Evolutionary conservation across 129 eudicot species (phyloP), one percentile per base, ranked within the genome.

Genomic region (Tagetes patula): DNA sequence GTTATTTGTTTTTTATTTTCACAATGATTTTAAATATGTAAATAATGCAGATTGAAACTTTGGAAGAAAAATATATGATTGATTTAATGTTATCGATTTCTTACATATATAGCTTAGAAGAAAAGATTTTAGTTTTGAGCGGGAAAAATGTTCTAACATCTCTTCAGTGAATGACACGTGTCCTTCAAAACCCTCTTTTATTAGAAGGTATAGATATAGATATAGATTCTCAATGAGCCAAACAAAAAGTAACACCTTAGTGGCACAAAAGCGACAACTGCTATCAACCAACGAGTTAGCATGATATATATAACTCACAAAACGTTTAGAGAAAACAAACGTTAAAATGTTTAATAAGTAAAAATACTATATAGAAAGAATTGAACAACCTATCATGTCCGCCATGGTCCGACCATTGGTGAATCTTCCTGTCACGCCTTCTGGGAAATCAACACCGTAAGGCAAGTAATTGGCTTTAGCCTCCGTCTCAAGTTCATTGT

Each of bases 391-490:
- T 13, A 79, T 79, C 40, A 73, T 67, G 65, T 79, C 79, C 13
- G 75, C 83, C 20, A 79, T 55, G 64, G 74, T 79, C 58, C 75
- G 65, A 39, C 83, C 83, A 2, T 79, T 79, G 75, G 75, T 73
- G 75, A 79, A 79, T 73, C 83, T 79, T 11, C 83, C 79, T 0
- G 75, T 79, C 14, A 37, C 70, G 53, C 83, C 83, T 8, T 31
- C 40, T 33, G 83, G 79, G 32, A 73, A 79, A 72, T 79, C 79
- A 31, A 73, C n/a, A 8, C 79, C 83, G 38, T 79, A 79, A 27
- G 83, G 83, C 6, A 60, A 40, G 79, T 73, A 79, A 47, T 80
- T 80, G 8, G 75, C 80, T 74, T 80, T 80, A 13, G 76, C 80
- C 46, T 6, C 0, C 0, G 76, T 80, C 36, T 5, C 34, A 11